Percentiles rank a stretch among this genome's conserved stretches.
phyloP scores from a whole-genome alignment of 176 grass and related monocot genomes.

The Aegilops longissima region DNA sequence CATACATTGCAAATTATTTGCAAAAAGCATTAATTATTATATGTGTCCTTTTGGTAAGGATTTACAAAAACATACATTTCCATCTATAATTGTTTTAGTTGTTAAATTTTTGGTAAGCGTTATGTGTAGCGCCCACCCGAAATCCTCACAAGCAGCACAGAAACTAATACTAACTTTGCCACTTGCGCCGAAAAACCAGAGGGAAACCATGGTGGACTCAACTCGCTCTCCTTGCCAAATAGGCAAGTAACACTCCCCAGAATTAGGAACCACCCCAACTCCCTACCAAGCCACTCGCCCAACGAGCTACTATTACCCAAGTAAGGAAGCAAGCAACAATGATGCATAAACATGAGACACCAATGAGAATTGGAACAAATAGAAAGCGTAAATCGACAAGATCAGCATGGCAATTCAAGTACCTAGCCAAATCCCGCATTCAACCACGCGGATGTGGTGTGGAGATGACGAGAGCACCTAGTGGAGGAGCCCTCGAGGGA shows the following conservation, averaged over 20 bases:
- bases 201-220: background rate
- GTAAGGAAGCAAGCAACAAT: background rate
- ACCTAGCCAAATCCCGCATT: background rate
- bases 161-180: background rate
- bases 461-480: background rate
- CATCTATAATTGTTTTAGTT: no score
- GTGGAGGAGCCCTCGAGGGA: background rate
- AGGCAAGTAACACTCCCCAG: background rate
- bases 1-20: no score
- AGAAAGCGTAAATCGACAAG: background rate
- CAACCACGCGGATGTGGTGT: constrained; percentile 1
- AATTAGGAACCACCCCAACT: background rate
- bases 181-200: background rate
- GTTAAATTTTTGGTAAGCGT: no score
- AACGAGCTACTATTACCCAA: background rate
- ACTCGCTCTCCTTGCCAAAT: background rate
- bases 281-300: background rate
- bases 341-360: background rate
- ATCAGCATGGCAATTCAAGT: background rate
- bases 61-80: no score
- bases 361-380: background rate
- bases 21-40: no score
- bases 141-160: background rate
- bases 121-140: no score
- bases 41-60: no score